Base-by-base conservation (phyloP, 306 rosid species). In the Luffa aegyptiaca region DNA sequence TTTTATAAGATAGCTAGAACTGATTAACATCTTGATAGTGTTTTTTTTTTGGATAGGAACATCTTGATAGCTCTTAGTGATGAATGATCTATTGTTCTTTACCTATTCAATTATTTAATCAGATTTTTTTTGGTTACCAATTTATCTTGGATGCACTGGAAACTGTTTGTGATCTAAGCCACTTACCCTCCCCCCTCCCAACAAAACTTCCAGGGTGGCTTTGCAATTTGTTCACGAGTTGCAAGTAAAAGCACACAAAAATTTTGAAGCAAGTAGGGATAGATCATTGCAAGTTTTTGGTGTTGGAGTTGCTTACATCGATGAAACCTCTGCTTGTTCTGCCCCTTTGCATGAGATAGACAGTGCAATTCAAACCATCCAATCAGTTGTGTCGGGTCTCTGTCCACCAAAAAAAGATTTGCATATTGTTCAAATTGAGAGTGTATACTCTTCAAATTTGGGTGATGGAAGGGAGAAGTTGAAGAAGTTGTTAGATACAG, bases 261-360 rank as follows among this genome's bases (percentile, higher is more conserved):
- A 92, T 83, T 92, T 89, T 63, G 97, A 94, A 35, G 98, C 98
- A 0, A 86, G 97, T 85, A 89, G 91, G 81, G 97, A 94, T 85
- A 87, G 93, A 76, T 90, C 98, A 3, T 80, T 94, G 78, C 97
- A 92, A 0, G 97, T 94, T 21, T 94, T 94, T 80, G 90, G 92
- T 26, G 98, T 94, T 78, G 98, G 97, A 72, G 95, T 94, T 70
- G 95, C 91, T 16, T 90, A 86, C 84, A 78, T 94, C 52, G 97
- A 94, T 65, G 98, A 94, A 81, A 86, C 86, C 26, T 72, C 85
- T 46, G 80, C 85, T 81, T 80, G 80, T 52, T 76, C 93, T 5
- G 68, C 87, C 83, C 86, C 89, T n/a, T 81, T 86, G 21, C 26
- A 21, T 76, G 88, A 90, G 74, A 63, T 80, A 59, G 85, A 86